phyloP scores from a whole-genome alignment of 495 filamentous ascomycete genomes.

The Poronia punctata region DNA sequence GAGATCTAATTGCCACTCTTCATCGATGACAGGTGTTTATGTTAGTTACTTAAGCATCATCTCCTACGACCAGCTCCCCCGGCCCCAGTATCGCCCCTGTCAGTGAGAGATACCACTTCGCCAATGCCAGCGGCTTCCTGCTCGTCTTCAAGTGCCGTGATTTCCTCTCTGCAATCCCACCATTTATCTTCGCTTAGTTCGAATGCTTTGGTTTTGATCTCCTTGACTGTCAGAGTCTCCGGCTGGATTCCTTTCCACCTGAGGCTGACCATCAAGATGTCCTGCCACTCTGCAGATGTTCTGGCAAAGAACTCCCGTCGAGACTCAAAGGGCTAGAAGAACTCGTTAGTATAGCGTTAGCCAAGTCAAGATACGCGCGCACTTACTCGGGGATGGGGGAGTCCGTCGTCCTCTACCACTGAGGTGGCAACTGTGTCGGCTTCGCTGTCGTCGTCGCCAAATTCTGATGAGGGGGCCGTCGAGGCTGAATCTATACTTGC shows the following conservation, averaged over 20 bases:
- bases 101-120: slow-evolving; percentile 82
- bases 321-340: slow-evolving; percentile 79
- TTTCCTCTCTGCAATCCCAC: slow-evolving; percentile 98
- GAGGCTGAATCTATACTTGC: slow-evolving; percentile 30
- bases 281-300: slow-evolving; percentile 87
- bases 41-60: too few species aligned
- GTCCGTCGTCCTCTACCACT: slow-evolving; percentile 49
- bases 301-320: slow-evolving; percentile 87
- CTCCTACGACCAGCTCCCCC: slow-evolving; percentile 54
- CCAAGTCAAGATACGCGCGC: background rate
- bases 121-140: slow-evolving; percentile 94
- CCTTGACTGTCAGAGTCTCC: slow-evolving; percentile 71
- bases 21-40: too few species aligned
- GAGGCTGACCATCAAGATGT: slow-evolving; percentile 62
- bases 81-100: slow-evolving; percentile 48
- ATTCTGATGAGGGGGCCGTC: too few species aligned
- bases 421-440: slow-evolving; percentile 35
- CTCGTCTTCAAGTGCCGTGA: slow-evolving; percentile 87
- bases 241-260: slow-evolving; percentile 51
- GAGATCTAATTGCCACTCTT: too few species aligned
- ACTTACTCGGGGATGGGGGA: slow-evolving; percentile 51
- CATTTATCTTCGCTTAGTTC: slow-evolving; percentile 87
- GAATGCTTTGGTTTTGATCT: slow-evolving; percentile 84
- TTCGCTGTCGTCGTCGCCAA: slow-evolving; percentile 45
- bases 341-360: slow-evolving; percentile 16